Conservation (phyloP, 352 stramenopile genomes). For the Globisporangium cylindrosporum region DNA sequence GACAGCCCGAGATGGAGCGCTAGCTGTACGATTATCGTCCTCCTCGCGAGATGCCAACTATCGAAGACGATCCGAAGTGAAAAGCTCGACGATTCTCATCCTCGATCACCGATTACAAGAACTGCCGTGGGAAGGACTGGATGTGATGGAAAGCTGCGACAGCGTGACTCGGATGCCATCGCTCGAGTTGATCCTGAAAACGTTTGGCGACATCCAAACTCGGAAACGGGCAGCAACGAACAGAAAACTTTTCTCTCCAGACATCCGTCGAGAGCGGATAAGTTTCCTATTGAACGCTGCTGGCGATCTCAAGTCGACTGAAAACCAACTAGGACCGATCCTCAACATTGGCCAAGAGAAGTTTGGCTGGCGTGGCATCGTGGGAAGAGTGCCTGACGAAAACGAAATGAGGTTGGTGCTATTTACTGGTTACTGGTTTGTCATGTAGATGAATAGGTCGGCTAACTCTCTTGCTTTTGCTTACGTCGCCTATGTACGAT, state of each 20-base stretch:
- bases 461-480: not conserved
- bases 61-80: not conserved
- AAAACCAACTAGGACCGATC: conserved; percentile 55
- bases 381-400: conserved; percentile 46
- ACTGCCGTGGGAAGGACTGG: conserved; percentile 82
- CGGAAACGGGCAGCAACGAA: not conserved
- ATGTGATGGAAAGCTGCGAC: conserved; percentile 35
- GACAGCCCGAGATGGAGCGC: conserved; percentile 25
- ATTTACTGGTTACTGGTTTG: not conserved
- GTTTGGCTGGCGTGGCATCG: conserved; percentile 53
- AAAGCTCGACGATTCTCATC: conserved; percentile 53
- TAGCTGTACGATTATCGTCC: conserved; percentile 8
- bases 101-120: conserved; percentile 61
- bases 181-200: conserved; percentile 55
- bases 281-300: conserved; percentile 73
- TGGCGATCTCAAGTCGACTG: conserved; percentile 65
- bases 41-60: conserved; percentile 1
- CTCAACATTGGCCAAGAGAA: conserved; percentile 28
- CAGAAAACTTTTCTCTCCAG: not conserved
- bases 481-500: not conserved
- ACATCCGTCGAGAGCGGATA: conserved; percentile 32
- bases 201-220: not conserved
- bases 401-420: conserved; percentile 45
- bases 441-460: not conserved
- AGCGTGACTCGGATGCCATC: conserved; percentile 77